Percentiles rank a stretch among this genome's conserved stretches.
phyloP scores from a whole-genome alignment of 306 rosid species.

The Fragaria iinumae region DNA sequence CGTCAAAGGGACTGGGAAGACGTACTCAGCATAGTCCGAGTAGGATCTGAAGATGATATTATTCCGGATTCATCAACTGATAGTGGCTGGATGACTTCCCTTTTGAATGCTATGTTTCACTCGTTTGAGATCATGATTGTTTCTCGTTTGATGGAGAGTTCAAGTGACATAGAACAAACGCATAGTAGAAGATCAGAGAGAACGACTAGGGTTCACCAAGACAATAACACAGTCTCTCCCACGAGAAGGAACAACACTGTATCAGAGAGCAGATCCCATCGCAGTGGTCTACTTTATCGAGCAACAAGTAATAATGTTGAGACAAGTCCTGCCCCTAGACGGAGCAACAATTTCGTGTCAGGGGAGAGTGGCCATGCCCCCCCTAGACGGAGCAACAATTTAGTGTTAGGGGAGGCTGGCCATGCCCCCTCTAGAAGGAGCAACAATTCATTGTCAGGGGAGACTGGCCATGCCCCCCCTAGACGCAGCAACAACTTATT shows the following conservation, averaged over 20 bases:
- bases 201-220: constrained; percentile 31
- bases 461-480: background rate
- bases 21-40: constrained; percentile 52
- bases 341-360: constrained; percentile 35
- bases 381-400: constrained; percentile 23
- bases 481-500: constrained; percentile 24
- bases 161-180: constrained; percentile 37
- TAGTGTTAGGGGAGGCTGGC: background rate
- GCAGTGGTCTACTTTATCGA: constrained; percentile 32
- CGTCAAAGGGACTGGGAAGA: constrained; percentile 57
- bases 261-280: constrained; percentile 32
- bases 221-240: constrained; percentile 30
- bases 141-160: constrained; percentile 26
- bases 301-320: constrained; percentile 20
- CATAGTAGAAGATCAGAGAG: constrained; percentile 41
- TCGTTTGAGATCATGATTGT: constrained; percentile 31
- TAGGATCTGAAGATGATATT: constrained; percentile 36
- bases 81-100: constrained; percentile 32
- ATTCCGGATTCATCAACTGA: constrained; percentile 22
- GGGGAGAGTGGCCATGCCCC: background rate
- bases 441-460: constrained; percentile 3
- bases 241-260: constrained; percentile 45
- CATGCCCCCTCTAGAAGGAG: constrained; percentile 13
- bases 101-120: constrained; percentile 33
- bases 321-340: constrained; percentile 25